Evolutionary conservation across 2,329 filamentous ascomycete species (phyloP), one percentile per base, ranked within the genome.

Genomic region (Epicoccum sorghinum): DNA sequence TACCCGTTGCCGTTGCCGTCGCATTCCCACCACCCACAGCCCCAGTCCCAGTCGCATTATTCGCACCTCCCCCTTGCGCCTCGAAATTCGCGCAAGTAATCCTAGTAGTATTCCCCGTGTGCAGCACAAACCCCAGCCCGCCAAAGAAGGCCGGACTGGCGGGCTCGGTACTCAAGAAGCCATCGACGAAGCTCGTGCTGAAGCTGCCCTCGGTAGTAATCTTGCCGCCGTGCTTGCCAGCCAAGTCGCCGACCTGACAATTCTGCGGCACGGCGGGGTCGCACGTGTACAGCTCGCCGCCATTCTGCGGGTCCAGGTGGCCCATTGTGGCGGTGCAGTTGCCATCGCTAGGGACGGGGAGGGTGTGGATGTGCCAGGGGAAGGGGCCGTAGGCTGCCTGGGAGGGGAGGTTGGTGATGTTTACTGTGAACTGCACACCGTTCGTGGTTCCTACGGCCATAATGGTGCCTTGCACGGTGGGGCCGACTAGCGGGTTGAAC

Each of bases 41-140:
- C 18, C 18, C 18, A 18, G 18, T 18, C 18, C 18, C 18, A n/a
- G 40, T 56, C 1, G 48, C 45, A 47, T 55, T 58, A 32, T 60
- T 64, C 0, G 51, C 49, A 29, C 53, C 48, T 2, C 83, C 3
- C 84, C 7, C 32, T 12, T 88, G 3, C 92, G 61, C 45, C 46
- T 67, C 69, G 60, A 85, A 83, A 64, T 83, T 84, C 44, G 79
- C 82, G 71, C 83, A 86, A 25, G 80, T 79, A 58, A 85, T 70
- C 51, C 80, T 76, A 10, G 78, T 80, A 29, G 75, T 77, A 65
- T 84, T 81, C 13, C 74, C 68, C 35, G 68, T 75, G 62, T 85
- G 82, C 37, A 85, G 63, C 33, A 85, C 82, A 55, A 85, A 69
- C 33, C 77, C 79, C 49, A 78, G 72, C 52, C 81, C 79, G 14